Conservation (phyloP, 2,329 filamentous ascomycete species). For the Cercospora berteroae region DNA sequence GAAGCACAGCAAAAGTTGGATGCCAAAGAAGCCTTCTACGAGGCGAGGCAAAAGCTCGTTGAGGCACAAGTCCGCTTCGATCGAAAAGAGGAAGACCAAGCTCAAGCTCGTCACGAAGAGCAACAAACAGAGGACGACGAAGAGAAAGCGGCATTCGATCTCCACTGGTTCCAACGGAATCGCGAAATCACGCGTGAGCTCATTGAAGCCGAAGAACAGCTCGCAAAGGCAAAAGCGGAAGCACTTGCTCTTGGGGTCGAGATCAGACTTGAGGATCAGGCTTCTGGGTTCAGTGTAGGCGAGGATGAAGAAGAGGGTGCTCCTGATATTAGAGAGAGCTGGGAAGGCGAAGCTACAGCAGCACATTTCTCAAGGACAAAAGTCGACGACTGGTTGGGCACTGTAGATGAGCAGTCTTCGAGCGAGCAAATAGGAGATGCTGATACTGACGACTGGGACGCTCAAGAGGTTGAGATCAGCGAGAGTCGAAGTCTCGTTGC, state of each 20-base stretch:
- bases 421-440: background rate
- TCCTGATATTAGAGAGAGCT: background rate
- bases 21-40: background rate
- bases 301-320: background rate
- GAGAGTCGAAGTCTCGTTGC: background rate
- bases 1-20: background rate
- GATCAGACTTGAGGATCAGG: background rate
- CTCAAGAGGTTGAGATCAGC: background rate
- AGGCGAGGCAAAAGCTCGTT: background rate
- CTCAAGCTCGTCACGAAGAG: background rate
- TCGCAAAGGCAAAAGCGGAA: slow-evolving; percentile 6
- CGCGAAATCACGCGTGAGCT: slow-evolving; percentile 12
- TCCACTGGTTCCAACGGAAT: slow-evolving; percentile 15
- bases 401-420: background rate
- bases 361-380: background rate
- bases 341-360: background rate
- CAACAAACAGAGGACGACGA: background rate
- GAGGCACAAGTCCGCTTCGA: background rate
- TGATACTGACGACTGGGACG: background rate
- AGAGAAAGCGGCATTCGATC: slow-evolving; percentile 11
- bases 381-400: background rate
- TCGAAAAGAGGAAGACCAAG: background rate
- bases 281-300: background rate
- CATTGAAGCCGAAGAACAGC: slow-evolving; percentile 21
- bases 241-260: slow-evolving; percentile 10